Conservation (phyloP, 2,329 filamentous ascomycete genomes). For the Pseudopyricularia cyperi region DNA sequence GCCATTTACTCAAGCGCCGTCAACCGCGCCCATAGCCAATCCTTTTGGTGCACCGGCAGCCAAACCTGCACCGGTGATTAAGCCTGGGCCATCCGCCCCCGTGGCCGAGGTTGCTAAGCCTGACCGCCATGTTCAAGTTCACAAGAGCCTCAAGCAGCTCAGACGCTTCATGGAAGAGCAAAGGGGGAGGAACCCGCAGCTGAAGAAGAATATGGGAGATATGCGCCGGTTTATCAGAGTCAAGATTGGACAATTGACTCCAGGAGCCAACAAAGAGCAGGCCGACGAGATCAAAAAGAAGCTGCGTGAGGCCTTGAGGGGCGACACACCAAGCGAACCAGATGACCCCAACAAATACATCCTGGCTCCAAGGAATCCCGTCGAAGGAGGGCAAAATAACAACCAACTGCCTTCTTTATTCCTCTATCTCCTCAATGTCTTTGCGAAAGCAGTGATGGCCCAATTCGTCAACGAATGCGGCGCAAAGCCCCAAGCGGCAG, state of each 20-base stretch:
- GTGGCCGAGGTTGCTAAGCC: conserved; percentile 5
- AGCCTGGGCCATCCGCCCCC: not conserved
- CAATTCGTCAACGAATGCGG: conserved; percentile 52
- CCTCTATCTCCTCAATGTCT: conserved; percentile 60
- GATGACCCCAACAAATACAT: conserved; percentile 42
- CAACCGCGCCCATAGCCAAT: not conserved
- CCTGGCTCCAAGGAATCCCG: conserved; percentile 23
- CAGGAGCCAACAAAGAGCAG: conserved; percentile 4
- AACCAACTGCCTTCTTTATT: conserved; percentile 42
- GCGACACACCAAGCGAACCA: conserved; percentile 29
- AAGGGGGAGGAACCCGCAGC: conserved; percentile 36
- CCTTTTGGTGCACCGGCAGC: not conserved
- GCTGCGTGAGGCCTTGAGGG: conserved; percentile 36
- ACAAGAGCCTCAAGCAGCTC: conserved; percentile 52
- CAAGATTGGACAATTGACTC: conserved; percentile 49
- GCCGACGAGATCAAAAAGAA: conserved; percentile 30
- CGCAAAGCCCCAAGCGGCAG: conserved; percentile 46
- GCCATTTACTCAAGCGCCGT: not conserved
- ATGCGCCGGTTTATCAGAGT: conserved; percentile 60
- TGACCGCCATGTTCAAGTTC: conserved; percentile 43
- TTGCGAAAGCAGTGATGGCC: conserved; percentile 53
- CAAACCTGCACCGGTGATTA: not conserved
- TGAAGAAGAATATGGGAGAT: conserved; percentile 57
- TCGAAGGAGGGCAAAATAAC: conserved; percentile 27
- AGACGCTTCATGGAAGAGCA: conserved; percentile 32